Base-by-base conservation (phyloP, 2,329 filamentous ascomycete species). In the Penicillium sp. region DNA sequence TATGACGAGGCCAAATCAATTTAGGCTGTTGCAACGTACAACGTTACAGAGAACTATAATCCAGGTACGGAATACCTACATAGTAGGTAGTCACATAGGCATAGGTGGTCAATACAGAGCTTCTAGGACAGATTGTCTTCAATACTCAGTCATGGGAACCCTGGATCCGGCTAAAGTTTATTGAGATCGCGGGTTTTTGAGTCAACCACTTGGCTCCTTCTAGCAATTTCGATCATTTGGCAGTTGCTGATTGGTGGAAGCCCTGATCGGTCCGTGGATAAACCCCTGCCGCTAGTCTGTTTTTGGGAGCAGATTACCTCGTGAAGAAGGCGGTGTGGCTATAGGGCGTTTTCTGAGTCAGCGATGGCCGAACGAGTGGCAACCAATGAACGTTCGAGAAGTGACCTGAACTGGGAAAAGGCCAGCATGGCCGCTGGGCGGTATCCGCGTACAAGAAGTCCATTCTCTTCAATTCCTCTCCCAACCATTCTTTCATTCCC, bases 361-460 rank as follows among this genome's bases (percentile, higher is more conserved):
- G 44, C 51, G n/a, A 6, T 19, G 26, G 26, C 36, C n/a, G 30
- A 40, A 45, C 34, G 2, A 5, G 3, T 19, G 2, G 14, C 55
- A 46, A 51, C 74, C 74, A 76, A 76, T 75, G 59, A 68, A 2
- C 29, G 35, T 8, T 16, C 61, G 67, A 71, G 66, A 57, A 76
- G 71, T 76, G 72, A 70, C 70, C 71, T 70, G 64, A 67, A 65
- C 66, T 61, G 49, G 46, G 72, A 76, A 76, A 75, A 76, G 74
- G 74, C 72, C 74, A 76, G 68, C 67, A 70, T 76, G 72, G 73
- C 70, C 70, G 69, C 68, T 69, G 65, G 58, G 63, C 57, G 57
- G 62, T 56, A 59, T 67, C 63, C 58, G 64, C 61, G 68, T 72
- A 70, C 67, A 72, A 71, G 68, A 65, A 63, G 54, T 56, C 56